Base-by-base conservation (phyloP, 805 yeast genomes). In the Pichia heedii region DNA sequence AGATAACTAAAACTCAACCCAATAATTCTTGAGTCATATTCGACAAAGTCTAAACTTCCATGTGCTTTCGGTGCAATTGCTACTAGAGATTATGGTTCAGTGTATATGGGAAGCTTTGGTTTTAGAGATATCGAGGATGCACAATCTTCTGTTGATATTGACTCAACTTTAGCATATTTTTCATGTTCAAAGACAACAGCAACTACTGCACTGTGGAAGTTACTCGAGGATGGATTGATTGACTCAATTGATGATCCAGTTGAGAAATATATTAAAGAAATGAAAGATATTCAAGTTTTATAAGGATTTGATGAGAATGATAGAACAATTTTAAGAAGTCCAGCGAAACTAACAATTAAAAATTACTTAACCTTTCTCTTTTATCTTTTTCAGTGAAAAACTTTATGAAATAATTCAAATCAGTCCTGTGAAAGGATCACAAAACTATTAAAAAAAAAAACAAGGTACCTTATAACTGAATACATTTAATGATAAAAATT, bases 1-100 rank as follows among this genome's bases (percentile, higher is more conserved):
- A 63, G 67, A 22, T 53, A 51, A 30, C 65, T 65, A 29, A 29
- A 29, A 29, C 8, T 15, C 32, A 29, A 29, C 12, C 15, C n/a
- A 29, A 29, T 15, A 12, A 26, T 42, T 3, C 37, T 37, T 19
- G 5, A 42, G 29, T 7, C 21, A 9, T 41, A 41, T 18, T 11
- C 43, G 6, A 22, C 5, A 3, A 13, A 20, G 11, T 18, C 26
- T 3, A 12, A 22, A 18, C 18, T 43, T 15, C 44, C 46, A 11
- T 33, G 43, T 20, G 35, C 46, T 1, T 22, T 43, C 10, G 46
- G 39, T 18, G 43, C 43, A 19, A 21, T 43, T 20, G 39, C 22
- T 2, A 43, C 42, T 11, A 39, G 16, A 19, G 43, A 39, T 29
- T 21, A 39, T 11, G 46, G 44, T 13, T 27, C 40, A 20, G 36